Evolutionary conservation across 2,329 filamentous ascomycete genomes (phyloP), one percentile per base, ranked within the genome.

Genomic region (Sporothrix mexicana): DNA sequence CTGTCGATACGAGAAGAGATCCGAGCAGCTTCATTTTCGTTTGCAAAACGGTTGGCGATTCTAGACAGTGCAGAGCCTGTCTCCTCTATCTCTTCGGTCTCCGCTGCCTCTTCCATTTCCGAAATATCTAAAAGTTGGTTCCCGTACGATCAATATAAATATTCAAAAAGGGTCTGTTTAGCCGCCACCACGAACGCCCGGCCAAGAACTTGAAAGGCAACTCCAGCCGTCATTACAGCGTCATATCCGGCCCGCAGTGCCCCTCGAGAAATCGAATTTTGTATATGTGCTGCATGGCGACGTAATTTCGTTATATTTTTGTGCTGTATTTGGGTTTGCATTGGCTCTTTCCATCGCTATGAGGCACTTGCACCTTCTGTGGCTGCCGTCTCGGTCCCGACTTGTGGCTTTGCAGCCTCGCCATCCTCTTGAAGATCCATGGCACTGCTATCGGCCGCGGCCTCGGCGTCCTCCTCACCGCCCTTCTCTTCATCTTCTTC

Each of bases 401-500:
- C 45, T 53, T 51, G 45, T 53, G 64, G 45, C 47, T 36, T 13
- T 17, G 45, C 62, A 23, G 43, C 45, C 23, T 23, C 20, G 2
- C 8, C 12, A 45, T 53, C 49, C 8, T 66, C 70, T 15, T 51
- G 45, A 0, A 68, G 23, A 12, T 30, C 64, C 64, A 68, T 36
- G n/a, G 20, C 64, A 36, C 13, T 36, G 7, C 47, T 43, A 6
- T 53, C 45, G 17, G 23, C 69, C 17, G 17, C 69, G 3, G 55
- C 49, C 20, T 66, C 30, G 12, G n/a, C 57, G 3, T 69, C 45
- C 30, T 72, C 72, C 9, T 66, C 49, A 7, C 61, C 72, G 8
- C 62, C 66, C 0, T 74, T 72, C 17, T 76, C 75, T 6, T 64
- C 73, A 9, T 72, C 72, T 8, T 71, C 71, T 15, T 15, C 62